Base-by-base conservation (phyloP, 2,329 filamentous ascomycete genomes). In the Fusarium sp. region DNA sequence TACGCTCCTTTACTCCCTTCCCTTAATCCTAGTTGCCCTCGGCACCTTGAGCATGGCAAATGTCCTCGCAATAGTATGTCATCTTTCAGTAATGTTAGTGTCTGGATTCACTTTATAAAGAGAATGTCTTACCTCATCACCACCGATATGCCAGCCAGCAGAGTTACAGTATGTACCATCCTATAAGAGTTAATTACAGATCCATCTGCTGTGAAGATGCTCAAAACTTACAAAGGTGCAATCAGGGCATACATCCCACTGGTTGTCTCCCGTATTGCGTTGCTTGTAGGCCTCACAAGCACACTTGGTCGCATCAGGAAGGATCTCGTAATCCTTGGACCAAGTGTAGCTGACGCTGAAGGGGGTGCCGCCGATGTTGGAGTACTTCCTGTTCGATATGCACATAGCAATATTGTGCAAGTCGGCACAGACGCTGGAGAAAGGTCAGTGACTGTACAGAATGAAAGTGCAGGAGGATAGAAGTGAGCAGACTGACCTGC, bases 161-260 rank as follows among this genome's bases (percentile, higher is more conserved):
- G 66, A 70, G 9, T 53, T 43, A 13, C 62, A 69, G n/a, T 27
- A 37, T 4, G 56, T 52, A 6, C 66, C 66, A 9, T 69, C 67
- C 67, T 69, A 20, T 14, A 5, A 10, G 15, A 1, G 7, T 23
- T 6, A 6, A 9, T 56, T 40, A 32, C 20, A 11, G 1, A 4
- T 13, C 11, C 4, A 6, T 17, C 20, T 4, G 11, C 3, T 0
- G 4, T 3, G 10, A 5, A 10, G 5, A 13, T 1, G 1, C 6
- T 2, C 15, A 27, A 27, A 7, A 2, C 57, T 23, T 22, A 70
- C 67, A 49, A 70, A 69, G 2, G 30, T 39, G 7, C 67, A 69
- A n/a, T 70, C 67, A 14, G 67, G 67, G 44, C 67, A 69, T 10
- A 47, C 33, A 6, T 69, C 62, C 66, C 62, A 69, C 41, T 69